Evolutionary conservation across 1,284 basidiomycete genomes (phyloP).

Genomic region (Ustanciosporium gigantosporum): DNA sequence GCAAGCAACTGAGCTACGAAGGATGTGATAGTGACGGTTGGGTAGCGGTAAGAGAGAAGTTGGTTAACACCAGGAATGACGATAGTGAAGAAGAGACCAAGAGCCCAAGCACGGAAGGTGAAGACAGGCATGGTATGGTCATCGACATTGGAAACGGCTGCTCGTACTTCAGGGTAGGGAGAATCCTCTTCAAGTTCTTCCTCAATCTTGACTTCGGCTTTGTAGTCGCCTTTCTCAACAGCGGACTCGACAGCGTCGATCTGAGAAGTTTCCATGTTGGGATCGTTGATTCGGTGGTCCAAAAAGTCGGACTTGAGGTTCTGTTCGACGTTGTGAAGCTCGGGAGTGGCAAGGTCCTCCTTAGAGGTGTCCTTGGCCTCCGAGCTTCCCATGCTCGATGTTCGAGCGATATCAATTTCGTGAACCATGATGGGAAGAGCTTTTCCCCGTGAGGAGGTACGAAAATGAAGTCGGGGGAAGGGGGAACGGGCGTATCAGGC

Average conservation of each 20-base stretch:
- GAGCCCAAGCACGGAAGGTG: constrained; percentile 53
- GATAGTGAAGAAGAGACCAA: constrained; percentile 51
- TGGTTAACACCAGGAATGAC: constrained; percentile 54
- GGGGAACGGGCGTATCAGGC: too few species aligned
- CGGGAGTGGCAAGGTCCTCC: constrained; percentile 12
- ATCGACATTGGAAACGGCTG: constrained; percentile 55
- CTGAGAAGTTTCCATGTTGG: constrained; percentile 39
- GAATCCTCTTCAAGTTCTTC: constrained; percentile 51
- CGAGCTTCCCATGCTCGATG: constrained; percentile 19
- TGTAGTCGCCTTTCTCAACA: constrained; percentile 45
- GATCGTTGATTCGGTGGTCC: constrained; percentile 44
- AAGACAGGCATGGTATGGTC: constrained; percentile 55
- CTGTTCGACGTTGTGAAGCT: constrained; percentile 36
- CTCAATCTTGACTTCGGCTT: constrained; percentile 40
- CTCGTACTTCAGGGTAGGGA: constrained; percentile 55
- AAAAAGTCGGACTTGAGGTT: constrained; percentile 33
- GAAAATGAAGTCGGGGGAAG: too few species aligned
- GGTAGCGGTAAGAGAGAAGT: constrained; percentile 53
- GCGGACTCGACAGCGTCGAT: constrained; percentile 39
- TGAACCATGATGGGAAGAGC: too few species aligned
- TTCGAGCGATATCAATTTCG: constrained; percentile 24
- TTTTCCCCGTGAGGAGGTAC: too few species aligned
- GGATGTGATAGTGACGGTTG: constrained; percentile 44
- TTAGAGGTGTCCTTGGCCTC: constrained; percentile 25
- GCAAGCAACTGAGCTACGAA: constrained; percentile 47